These are phyloP conservation scores for Talaromyces liani DNA, from an alignment of 495 filamentous ascomycete genomes.

Conservation along the genomic window DNA sequence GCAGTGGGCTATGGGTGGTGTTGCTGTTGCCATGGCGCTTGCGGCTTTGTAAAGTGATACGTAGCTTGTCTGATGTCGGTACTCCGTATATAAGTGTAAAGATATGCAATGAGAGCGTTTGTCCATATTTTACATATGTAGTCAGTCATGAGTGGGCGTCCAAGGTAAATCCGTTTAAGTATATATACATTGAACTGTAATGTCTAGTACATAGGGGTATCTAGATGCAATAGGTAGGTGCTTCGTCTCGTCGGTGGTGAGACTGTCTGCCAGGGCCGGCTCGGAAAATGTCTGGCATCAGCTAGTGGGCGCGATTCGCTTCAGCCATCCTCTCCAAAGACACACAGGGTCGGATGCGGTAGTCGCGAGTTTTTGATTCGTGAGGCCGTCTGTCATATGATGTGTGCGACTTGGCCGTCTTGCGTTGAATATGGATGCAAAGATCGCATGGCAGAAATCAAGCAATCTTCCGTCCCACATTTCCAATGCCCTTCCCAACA, in stretches of 20 bases:
- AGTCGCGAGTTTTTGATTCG: not conserved
- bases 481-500: slow-evolving; percentile 89
- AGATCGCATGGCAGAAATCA: slow-evolving; percentile 29
- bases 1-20: slow-evolving; percentile 13
- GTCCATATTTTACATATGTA: not conserved
- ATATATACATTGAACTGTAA: not conserved
- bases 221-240: not conserved
- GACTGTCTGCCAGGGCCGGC: not conserved
- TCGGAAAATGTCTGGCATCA: not conserved
- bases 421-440: not conserved
- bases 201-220: not conserved
- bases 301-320: not conserved
- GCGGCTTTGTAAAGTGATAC: slow-evolving; percentile 5
- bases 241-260: not conserved
- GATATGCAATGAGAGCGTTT: not conserved
- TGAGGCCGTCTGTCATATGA: too few species aligned
- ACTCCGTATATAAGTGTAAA: not conserved
- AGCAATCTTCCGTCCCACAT: slow-evolving; percentile 89
- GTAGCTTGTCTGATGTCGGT: not conserved
- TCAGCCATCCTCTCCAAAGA: not conserved
- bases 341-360: not conserved
- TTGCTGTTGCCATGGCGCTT: slow-evolving; percentile 15
- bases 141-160: too few species aligned
- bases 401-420: not conserved
- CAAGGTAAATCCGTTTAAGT: too few species aligned